Base-by-base conservation (phyloP, 2,329 filamentous ascomycete genomes). In the Rutstroemia sydowiana region DNA sequence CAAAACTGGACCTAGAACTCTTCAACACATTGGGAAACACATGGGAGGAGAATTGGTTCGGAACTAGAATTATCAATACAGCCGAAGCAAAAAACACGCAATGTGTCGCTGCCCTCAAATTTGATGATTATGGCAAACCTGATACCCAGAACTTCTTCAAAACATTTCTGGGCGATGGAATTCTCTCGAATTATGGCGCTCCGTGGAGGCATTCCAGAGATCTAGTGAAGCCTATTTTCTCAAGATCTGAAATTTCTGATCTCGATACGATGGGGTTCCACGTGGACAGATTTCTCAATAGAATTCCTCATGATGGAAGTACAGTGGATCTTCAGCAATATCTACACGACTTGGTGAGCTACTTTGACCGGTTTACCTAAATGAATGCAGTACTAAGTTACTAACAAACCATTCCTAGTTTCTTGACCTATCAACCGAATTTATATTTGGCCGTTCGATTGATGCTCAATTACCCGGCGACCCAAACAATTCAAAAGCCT, bases 201-300 rank as follows among this genome's bases (percentile, higher is more conserved):
- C 42, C 32, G 26, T 46, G 48, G 41, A 45, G 23, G 9, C 32
- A 39, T 23, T 46, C 32, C 7, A 46, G 48, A 14, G 42, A 51
- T 39, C 26, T 46, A n/a, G 28, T 52, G 2, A 52, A 52, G 20
- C 36, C 11, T 5, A 42, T 48, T 1, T 52, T 52, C 36, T 37
- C 36, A 7, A 6, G 28, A n/a, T 5, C 34, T 3, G 43, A 52
- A 32, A 1, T 52, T 2, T 52, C 30, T 10, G 28, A 52, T 31
- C 3, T 32, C 7, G 43, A 52, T 2, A 51, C 41, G 1, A 26
- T 45, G 7, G 23, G 20, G 3, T 44, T 50, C n/a, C 48, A 51
- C 13, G 48, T 40, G 3, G 41, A 51, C 42, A 40, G 49, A 20
- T 42, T 42, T 13, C 23, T 47, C n/a, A 18, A 36, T 21, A 4